Base-by-base conservation (phyloP, 495 filamentous ascomycete genomes). In the Elaphomyces granulatus region DNA sequence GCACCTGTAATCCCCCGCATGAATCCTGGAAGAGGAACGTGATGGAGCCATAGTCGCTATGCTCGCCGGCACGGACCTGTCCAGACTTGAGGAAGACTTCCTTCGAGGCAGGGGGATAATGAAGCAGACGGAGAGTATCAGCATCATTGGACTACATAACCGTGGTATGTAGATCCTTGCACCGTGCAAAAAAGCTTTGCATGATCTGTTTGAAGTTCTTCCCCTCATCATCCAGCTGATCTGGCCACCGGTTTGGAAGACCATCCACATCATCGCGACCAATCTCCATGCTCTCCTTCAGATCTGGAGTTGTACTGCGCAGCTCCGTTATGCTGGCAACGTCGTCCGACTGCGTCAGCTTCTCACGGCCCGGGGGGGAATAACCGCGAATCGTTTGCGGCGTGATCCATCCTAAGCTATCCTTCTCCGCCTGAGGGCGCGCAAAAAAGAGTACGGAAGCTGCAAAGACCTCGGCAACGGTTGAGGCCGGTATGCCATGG, bases 21-120 rank as follows among this genome's bases (percentile, higher is more conserved):
- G 63, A 47, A 60, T 94, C 88, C 55, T 96, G 88, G 61, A 96
- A 95, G 14, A 96, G 69, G 21, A 94, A 60, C 1, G 88, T 94
- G 45, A 94, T 72, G 0, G 75, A 82, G 2, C 87, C 88, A 49
- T 94, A 94, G 50, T 95, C 88, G 14, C 77, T 83, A 52, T 95
- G 88, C 21, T 77, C 81, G 0, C 86, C 88, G 0, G 87, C 85
- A 2, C 88, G 63, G 2, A 95, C 82, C 54, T 87, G 81, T 9
- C 67, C 68, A 17, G 75, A 75, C 41, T 85, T 83, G 38, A 71
- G 59, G 54, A 95, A 94, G 3, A 83, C 71, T 6, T 74, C 63
- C 38, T 72, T 75, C 18, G 54, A 49, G 2, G 87, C 81, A 6
- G 69, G 60, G 0, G 87, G 87, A 53, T 96, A 95, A 52, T 95